Evolutionary conservation across 805 yeast species (phyloP).

Genomic region (Yarrowia alimentaria): DNA sequence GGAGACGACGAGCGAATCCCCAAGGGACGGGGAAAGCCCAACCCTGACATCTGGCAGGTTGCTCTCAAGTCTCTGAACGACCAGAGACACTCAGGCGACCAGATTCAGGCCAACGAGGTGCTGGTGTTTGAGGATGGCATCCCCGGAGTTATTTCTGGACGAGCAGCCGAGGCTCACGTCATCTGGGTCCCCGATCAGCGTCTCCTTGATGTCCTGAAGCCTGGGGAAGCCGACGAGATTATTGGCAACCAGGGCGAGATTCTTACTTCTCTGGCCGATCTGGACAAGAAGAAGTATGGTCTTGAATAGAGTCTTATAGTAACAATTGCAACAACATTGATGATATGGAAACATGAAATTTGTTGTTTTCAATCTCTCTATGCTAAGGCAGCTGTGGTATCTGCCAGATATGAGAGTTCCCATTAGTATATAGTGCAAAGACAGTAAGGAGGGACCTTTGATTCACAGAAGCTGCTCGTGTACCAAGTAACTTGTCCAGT

Average conservation of each 20-base stretch:
- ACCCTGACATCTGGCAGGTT: conserved; percentile 86
- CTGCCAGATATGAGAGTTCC: no score
- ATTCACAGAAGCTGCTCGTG: no score
- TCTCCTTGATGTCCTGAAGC: conserved; percentile 56
- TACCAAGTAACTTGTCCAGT: no score
- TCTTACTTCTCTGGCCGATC: conserved; percentile 50
- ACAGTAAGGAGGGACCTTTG: no score
- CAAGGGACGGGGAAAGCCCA: conserved; percentile 86
- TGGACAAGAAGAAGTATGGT: conserved; percentile 49
- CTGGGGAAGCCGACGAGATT: conserved; percentile 46
- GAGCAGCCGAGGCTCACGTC: conserved; percentile 78
- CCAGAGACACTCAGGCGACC: conserved; percentile 46
- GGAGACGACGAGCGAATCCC: conserved; percentile 89
- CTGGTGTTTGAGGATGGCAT: conserved; percentile 93
- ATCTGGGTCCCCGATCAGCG: conserved; percentile 91
- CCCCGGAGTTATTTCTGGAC: conserved; percentile 85
- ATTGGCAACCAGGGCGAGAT: conserved; percentile 61
- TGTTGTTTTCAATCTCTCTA: no score
- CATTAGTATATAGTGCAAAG: no score
- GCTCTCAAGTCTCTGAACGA: conserved; percentile 71
- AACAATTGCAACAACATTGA: not conserved
- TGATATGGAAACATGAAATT: no score
- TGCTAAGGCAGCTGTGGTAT: no score
- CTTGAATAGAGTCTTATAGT: conserved; percentile 8
- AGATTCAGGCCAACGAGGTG: conserved; percentile 72